Evolutionary conservation across 768 basidiomycete species (phyloP), one percentile per base, ranked within the genome.

Genomic region (Tylopilus sp.): DNA sequence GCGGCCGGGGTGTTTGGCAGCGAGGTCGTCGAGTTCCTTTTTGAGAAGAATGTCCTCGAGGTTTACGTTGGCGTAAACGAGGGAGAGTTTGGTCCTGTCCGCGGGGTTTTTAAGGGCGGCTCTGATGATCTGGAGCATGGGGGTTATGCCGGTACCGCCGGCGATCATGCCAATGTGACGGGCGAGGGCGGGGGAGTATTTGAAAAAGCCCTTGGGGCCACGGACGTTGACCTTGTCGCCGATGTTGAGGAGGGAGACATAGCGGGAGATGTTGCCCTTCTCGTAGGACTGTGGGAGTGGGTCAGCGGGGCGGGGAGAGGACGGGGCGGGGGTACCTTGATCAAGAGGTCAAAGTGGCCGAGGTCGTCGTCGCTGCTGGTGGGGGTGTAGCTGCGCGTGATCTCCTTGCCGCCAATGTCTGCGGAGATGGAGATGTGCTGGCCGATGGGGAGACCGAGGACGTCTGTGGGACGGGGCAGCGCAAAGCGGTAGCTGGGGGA

Each of bases 71-170:
- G 97, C 97, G 72, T 98, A 98, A 67, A 99, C 91, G 65, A 99
- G 83, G 59, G 79, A 82, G 64, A 98, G 72, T 60, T 78, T 82
- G 36, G 96, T 98, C 56, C 67, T 76, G 79, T 99, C 97, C 40
- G 74, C 68, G n/a, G 91, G 85, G 71, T 94, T 92, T 72, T 89
- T 87, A 68, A 98, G 81, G 13, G 86, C 83, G n/a, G 95, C 90
- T 56, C 89, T 87, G 72, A 98, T 88, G 77, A 99, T 91, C 69
- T 99, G 96, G 63, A 97, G 86, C 96, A 98, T 98, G 65, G 97
- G 97, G 0, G 97, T 96, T 71, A 99, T 96, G 51, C 97, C 97
- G 3, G 97, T 98, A 33, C 97, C 97, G 44, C 97, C 97, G 16
- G 95, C 94, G 63, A 99, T 97, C 95, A 99, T 95, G 66, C 92